Percentiles rank a stretch among this genome's conserved stretches.
Conservation (phyloP, 176 grass and related monocot genomes). For the Bonia amplexicaulis region DNA sequence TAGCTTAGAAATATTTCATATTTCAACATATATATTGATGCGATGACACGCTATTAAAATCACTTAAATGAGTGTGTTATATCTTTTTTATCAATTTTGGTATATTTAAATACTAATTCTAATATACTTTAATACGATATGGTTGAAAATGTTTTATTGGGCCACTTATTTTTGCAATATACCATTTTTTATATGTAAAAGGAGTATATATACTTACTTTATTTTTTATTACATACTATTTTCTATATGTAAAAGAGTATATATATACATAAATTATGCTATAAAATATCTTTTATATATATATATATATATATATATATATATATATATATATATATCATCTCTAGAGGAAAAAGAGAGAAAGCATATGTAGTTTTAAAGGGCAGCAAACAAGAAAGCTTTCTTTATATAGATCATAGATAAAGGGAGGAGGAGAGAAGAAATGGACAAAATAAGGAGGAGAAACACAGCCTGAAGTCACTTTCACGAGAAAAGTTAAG, state of each 20-base stretch:
- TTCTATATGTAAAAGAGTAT: no score
- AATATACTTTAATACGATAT: no score
- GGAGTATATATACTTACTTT: no score
- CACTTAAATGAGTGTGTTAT: no score
- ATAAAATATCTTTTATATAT: no score
- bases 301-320: neutral
- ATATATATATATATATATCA: neutral
- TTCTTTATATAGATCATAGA: neutral
- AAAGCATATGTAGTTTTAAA: neutral
- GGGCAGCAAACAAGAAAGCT: neutral
- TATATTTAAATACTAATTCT: no score
- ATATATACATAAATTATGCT: no score
- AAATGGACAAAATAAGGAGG: constrained; percentile 12
- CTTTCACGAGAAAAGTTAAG: constrained; percentile 4
- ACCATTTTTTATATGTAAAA: no score
- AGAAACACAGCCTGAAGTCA: constrained; percentile 17
- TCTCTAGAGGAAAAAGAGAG: neutral
- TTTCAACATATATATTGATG: neutral
- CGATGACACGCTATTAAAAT: neutral
- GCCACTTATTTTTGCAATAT: no score
- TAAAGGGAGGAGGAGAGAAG: neutral
- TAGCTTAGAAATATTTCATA: neutral
- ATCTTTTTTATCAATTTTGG: no score
- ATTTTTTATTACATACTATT: no score
- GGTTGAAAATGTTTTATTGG: no score